Percentiles rank a stretch among this genome's conserved stretches.
These are phyloP conservation scores for Karstenula rhodostoma DNA, from an alignment of 2,329 filamentous ascomycete species.

Conservation along the genomic window DNA sequence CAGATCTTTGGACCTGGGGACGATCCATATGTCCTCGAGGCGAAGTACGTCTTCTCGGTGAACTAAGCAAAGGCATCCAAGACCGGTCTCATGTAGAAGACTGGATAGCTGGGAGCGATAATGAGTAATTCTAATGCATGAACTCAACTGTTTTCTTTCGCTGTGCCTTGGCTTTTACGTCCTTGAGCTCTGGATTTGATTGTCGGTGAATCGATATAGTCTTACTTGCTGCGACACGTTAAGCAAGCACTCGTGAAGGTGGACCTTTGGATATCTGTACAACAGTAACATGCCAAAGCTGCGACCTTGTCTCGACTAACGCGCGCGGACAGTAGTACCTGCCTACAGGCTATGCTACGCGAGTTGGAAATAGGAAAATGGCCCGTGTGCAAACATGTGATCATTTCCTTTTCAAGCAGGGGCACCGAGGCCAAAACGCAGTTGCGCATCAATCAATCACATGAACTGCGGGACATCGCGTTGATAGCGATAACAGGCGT, in stretches of 20 bases:
- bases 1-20: constrained; percentile 59
- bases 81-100: constrained; percentile 14
- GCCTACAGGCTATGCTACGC: no score
- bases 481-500: constrained; percentile 15
- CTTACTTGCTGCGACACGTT: no score
- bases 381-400: constrained; percentile 12
- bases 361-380: constrained; percentile 3
- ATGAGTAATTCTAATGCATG: constrained; percentile 11
- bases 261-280: no score
- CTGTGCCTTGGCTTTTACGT: neutral
- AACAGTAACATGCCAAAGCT: no score
- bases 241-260: no score
- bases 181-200: neutral
- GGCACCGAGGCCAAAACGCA: constrained; percentile 2
- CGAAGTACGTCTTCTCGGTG: constrained; percentile 54
- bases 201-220: neutral
- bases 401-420: constrained; percentile 8
- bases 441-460: constrained; percentile 8
- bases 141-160: neutral
- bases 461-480: constrained; percentile 9
- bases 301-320: no score
- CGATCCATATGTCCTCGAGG: constrained; percentile 54
- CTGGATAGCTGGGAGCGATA: neutral
- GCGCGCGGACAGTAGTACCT: neutral
- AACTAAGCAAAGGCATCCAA: constrained; percentile 27